These are phyloP conservation scores for Zhuliangozyma parablackwelliae DNA, from an alignment of 1,139 yeast species.

Conservation along the genomic window DNA sequence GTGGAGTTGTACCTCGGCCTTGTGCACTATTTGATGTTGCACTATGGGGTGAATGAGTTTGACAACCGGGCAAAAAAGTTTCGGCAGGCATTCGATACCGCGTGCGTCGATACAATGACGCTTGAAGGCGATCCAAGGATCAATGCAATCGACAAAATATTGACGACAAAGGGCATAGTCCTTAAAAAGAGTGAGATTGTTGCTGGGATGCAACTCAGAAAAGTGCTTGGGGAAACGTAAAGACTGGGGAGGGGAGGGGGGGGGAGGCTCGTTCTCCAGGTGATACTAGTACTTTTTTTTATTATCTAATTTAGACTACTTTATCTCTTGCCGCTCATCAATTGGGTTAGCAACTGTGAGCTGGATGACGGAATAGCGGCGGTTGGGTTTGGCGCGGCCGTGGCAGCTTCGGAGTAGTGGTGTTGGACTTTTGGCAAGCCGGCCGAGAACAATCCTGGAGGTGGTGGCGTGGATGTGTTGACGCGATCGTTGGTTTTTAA, in stretches of 20 bases:
- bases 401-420: constrained; percentile 3
- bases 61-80: constrained; percentile 9
- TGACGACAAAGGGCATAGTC: too few relatives aligned
- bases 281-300: too few relatives aligned
- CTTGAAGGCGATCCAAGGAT: background rate
- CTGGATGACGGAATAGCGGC: constrained; percentile 40
- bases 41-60: constrained; percentile 7
- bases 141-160: too few relatives aligned
- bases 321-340: constrained; percentile 62
- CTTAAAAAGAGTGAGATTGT: constrained; percentile 1
- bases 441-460: constrained; percentile 37
- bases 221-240: too few relatives aligned
- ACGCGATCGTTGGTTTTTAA: constrained; percentile 31
- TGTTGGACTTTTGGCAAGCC: constrained; percentile 10
- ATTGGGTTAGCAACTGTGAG: constrained; percentile 64
- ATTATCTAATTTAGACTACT: background rate
- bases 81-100: constrained; percentile 12
- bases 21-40: constrained; percentile 14
- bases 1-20: constrained; percentile 10
- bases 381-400: constrained; percentile 10
- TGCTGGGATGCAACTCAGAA: too few relatives aligned
- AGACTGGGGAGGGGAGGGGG: too few relatives aligned
- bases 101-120: constrained; percentile 7
- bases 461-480: constrained; percentile 41
- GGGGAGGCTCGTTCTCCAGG: too few relatives aligned